Base-by-base conservation (phyloP, 129 eudicot species). In the Centrapalus pauciflorus region DNA sequence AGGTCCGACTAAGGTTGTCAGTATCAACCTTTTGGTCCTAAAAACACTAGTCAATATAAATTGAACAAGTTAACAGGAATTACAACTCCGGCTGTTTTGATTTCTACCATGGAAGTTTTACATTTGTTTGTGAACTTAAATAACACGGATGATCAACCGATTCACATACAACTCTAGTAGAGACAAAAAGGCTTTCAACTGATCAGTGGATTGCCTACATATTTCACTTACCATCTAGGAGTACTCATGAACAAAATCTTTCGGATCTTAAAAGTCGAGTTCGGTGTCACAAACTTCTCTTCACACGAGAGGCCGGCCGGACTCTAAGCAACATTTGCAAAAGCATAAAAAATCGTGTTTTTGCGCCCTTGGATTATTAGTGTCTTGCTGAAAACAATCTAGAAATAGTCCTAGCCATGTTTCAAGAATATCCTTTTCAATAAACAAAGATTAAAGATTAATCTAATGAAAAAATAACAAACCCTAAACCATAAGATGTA, bases 321-420 rank as follows among this genome's bases (percentile, higher is more conserved):
- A 38, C 50, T 21, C 48, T 61, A 10, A 35, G 38, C 51, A 12
- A 61, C n/a, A 24, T 23, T 46, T 46, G 45, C 66, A 35, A 61
- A 35, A 11, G 5, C 19, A 19, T 4, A 32, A 61, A 61, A 20
- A 2, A 34, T 27, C n/a, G n/a, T n/a, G 17, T 5, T 45, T 64
- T 45, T 64, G 43, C 11, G 43, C 11, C 70, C 16, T 64, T 45
- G 40, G 70, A 26, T 51, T 21, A 9, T n/a, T n/a, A n/a, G n/a
- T n/a, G n/a, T n/a, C 12, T 51, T 27, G 25, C 26, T 0, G 14
- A 10, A 16, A 6, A 4, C n/a, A 27, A 48, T 12, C 26, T 3
- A 27, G 1, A 45, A 64, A 4, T 11, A 41, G 14, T 28, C 57
- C 57, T 51, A 51, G 57, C 12, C 4, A 7, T 19, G 12, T 2